Evolutionary conservation across 1,139 yeast species (phyloP).

Genomic region (Sugiyamaella paludigena): DNA sequence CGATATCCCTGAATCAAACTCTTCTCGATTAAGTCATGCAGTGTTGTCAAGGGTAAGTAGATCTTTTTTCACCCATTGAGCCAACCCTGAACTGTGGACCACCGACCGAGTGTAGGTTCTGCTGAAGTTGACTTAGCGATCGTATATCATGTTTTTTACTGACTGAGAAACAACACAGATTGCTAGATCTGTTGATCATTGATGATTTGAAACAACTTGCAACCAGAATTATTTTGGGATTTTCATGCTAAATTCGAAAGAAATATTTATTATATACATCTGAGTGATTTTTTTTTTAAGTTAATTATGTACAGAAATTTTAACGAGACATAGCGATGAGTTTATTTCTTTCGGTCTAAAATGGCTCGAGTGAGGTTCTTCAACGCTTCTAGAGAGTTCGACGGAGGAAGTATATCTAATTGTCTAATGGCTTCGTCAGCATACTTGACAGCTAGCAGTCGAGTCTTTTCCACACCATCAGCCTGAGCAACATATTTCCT

Average conservation of each 20-base stretch:
- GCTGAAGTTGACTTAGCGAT: too few species aligned
- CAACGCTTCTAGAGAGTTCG: conserved; percentile 85
- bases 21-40: neutral
- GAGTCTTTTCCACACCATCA: conserved; percentile 74
- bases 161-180: neutral
- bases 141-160: too few species aligned
- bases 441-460: conserved; percentile 71
- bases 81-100: neutral
- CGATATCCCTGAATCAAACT: neutral
- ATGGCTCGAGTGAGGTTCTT: conserved; percentile 81
- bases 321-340: too few species aligned
- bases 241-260: too few species aligned
- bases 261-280: conserved; percentile 2
- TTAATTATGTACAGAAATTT: neutral
- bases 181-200: neutral
- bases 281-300: neutral
- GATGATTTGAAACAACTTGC: too few species aligned
- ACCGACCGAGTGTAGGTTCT: neutral
- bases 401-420: conserved; percentile 68
- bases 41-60: conserved; percentile 1
- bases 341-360: conserved; percentile 68
- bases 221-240: too few species aligned
- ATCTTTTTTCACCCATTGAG: neutral
- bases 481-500: conserved; percentile 67
- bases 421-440: conserved; percentile 73